Evolutionary conservation across 495 filamentous ascomycete species (phyloP).

Genomic region (Penicillium bovifimosum): DNA sequence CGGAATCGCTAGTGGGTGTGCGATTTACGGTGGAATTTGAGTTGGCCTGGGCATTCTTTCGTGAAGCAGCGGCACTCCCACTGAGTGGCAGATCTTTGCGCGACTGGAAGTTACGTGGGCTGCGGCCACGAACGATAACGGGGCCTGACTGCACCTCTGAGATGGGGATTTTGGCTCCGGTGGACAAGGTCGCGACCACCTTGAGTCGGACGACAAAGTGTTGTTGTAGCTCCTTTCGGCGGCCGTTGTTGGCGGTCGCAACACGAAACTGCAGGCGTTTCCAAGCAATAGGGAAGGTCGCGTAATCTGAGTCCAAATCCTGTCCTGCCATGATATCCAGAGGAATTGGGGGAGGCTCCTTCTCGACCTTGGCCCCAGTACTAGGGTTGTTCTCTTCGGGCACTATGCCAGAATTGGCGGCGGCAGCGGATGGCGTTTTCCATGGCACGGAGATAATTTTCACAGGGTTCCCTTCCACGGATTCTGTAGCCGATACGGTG

Average conservation of each 20-base stretch:
- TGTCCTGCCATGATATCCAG: constrained; percentile 71
- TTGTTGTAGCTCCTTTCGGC: constrained; percentile 74
- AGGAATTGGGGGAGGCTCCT: constrained; percentile 61
- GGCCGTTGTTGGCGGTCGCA: constrained; percentile 78
- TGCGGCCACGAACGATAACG: constrained; percentile 72
- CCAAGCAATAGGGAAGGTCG: constrained; percentile 82
- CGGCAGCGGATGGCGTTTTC: constrained; percentile 62
- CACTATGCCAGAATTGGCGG: constrained; percentile 55
- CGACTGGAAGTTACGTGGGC: constrained; percentile 73
- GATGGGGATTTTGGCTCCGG: constrained; percentile 60
- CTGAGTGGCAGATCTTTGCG: constrained; percentile 70
- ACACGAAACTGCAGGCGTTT: constrained; percentile 89
- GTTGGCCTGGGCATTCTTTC: constrained; percentile 44
- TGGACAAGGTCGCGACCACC: constrained; percentile 64
- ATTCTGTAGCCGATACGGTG: constrained; percentile 80
- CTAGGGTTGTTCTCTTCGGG: constrained; percentile 40
- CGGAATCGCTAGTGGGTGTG: constrained; percentile 44
- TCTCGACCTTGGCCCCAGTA: constrained; percentile 55
- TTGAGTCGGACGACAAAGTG: constrained; percentile 74
- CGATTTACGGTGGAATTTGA: constrained; percentile 36
- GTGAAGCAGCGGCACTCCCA: constrained; percentile 63
- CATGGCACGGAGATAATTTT: constrained; percentile 92
- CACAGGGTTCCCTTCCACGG: constrained; percentile 78
- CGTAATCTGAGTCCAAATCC: constrained; percentile 69
- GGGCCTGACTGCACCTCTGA: constrained; percentile 69